Percentiles rank a stretch among this genome's conserved stretches.
phyloP scores from a whole-genome alignment of 306 rosid species.

The Casuarina equisetifolia region DNA sequence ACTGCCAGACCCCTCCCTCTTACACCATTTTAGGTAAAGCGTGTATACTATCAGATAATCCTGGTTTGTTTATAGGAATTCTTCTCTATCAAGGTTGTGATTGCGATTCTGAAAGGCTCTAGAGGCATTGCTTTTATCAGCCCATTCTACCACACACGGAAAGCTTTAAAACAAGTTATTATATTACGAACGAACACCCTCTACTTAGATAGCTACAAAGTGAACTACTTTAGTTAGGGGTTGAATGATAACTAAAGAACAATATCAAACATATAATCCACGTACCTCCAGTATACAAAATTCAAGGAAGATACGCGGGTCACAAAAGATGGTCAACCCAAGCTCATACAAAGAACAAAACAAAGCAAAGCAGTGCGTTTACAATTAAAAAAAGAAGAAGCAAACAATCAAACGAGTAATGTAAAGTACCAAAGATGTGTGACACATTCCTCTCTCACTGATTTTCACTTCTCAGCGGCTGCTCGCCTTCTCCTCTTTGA shows the following conservation, averaged over 20 bases:
- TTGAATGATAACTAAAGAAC: background rate
- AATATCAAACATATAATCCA: background rate
- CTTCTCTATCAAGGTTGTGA: slow-evolving; percentile 32
- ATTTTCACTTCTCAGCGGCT: background rate
- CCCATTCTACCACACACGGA: slow-evolving; percentile 31
- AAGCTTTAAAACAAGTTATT: slow-evolving; percentile 15
- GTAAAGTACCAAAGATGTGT: background rate
- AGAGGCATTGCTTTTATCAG: slow-evolving; percentile 43
- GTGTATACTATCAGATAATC: slow-evolving; percentile 42
- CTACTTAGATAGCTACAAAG: too few relatives aligned
- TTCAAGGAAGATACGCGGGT: too few relatives aligned
- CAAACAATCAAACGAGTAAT: background rate
- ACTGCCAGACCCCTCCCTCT: slow-evolving; percentile 62
- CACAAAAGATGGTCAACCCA: too few relatives aligned
- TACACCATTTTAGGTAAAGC: slow-evolving; percentile 43
- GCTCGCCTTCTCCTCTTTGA: background rate
- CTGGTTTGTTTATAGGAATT: slow-evolving; percentile 46
- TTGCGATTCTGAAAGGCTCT: slow-evolving; percentile 32
- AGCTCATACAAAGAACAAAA: background rate
- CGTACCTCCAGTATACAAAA: background rate
- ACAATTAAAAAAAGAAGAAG: background rate
- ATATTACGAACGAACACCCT: too few relatives aligned
- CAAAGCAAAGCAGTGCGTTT: background rate
- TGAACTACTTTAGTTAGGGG: too few relatives aligned
- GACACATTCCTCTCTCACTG: background rate